Conservation (phyloP, 2,329 filamentous ascomycete genomes). For the Decorospora gaudefroyi region DNA sequence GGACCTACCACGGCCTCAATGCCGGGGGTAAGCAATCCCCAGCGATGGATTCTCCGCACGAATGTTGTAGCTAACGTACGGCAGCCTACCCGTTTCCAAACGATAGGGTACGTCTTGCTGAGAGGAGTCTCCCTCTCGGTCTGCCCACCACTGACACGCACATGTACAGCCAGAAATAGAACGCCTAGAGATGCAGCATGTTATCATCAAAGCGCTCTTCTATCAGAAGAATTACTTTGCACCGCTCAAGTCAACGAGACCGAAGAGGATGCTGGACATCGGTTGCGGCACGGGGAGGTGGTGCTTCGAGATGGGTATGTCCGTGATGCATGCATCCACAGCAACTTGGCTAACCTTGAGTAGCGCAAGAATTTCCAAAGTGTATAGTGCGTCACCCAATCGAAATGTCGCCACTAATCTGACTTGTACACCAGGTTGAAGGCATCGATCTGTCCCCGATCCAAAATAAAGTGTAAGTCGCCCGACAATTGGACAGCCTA, state of each 20-base stretch:
- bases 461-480: constrained; percentile 43
- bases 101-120: constrained; percentile 37
- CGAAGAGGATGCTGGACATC: constrained; percentile 49
- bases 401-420: constrained; percentile 9
- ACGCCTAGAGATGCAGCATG: constrained; percentile 47
- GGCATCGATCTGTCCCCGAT: constrained; percentile 52
- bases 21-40: constrained; percentile 44
- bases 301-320: constrained; percentile 51
- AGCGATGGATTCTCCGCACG: not conserved
- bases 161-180: constrained; percentile 43
- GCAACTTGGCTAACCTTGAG: constrained; percentile 23
- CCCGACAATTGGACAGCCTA: too few species aligned
- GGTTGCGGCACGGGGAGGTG: constrained; percentile 51
- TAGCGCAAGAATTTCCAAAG: constrained; percentile 43
- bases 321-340: not conserved
- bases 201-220: constrained; percentile 47
- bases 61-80: constrained; percentile 27
- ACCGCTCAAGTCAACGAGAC: constrained; percentile 37
- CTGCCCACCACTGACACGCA: constrained; percentile 18
- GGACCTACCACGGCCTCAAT: constrained; percentile 49
- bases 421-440: constrained; percentile 41
- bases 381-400: constrained; percentile 34
- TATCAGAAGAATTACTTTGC: constrained; percentile 45
- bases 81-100: constrained; percentile 49
- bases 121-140: constrained; percentile 5